These are phyloP conservation scores for Wallacemonas sp. DNA, from an alignment of 208 protist species.

Conservation along the genomic window DNA sequence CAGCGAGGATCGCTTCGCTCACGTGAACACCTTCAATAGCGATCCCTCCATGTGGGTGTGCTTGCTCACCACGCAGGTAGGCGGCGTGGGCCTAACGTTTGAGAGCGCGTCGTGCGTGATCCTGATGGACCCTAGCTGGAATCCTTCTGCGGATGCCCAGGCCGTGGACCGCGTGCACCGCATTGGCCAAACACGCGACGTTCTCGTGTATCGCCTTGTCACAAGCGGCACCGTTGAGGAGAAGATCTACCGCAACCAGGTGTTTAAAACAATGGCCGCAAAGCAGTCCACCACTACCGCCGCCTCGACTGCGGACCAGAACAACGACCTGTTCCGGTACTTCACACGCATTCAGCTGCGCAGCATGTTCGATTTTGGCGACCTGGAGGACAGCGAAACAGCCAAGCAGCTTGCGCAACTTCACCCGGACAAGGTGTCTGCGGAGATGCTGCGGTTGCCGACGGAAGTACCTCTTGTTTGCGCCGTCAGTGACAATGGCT, in stretches of 20 bases:
- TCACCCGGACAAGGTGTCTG: conserved; percentile 42
- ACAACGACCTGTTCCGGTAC: conserved; percentile 57
- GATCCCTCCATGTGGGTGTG: conserved; percentile 71
- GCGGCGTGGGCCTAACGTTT: conserved; percentile 97
- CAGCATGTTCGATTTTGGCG: conserved; percentile 72
- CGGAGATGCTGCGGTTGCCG: not conserved
- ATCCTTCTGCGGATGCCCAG: conserved; percentile 96
- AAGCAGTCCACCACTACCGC: conserved; percentile 33
- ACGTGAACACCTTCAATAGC: conserved; percentile 89
- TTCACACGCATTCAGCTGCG: conserved; percentile 84
- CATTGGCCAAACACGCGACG: conserved; percentile 96
- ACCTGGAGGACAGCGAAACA: conserved; percentile 48
- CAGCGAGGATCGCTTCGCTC: conserved; percentile 34
- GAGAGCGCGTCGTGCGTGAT: conserved; percentile 95
- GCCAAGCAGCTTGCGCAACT: conserved; percentile 61
- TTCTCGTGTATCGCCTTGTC: conserved; percentile 94
- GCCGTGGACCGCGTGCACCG: conserved; percentile 96
- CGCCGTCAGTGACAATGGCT: conserved; percentile 72
- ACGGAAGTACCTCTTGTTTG: conserved; percentile 23
- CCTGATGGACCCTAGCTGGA: conserved; percentile 97
- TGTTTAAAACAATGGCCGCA: conserved; percentile 93
- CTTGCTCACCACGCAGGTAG: conserved; percentile 96
- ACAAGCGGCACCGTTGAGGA: conserved; percentile 97
- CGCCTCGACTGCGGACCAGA: not conserved
- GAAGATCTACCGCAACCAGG: conserved; percentile 98